Evolutionary conservation across 345 rosid species (phyloP).

Genomic region (Moringa oleifera): DNA sequence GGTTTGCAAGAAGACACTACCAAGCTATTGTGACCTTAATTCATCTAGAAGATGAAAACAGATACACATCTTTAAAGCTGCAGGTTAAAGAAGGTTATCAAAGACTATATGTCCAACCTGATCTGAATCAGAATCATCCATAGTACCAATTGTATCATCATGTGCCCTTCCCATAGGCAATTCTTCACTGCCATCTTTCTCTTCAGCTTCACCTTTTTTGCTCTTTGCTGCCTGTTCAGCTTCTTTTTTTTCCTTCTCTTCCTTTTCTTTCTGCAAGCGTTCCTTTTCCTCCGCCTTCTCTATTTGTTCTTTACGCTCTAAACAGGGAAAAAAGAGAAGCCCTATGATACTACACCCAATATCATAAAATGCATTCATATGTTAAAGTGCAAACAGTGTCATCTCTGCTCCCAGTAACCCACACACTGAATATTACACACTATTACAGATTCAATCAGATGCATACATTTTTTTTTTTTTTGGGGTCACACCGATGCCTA

Average conservation of each 20-base stretch:
- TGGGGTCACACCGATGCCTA: too few relatives aligned
- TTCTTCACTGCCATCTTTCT: slow-evolving; percentile 34
- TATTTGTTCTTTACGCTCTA: slow-evolving; percentile 82
- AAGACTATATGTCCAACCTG: slow-evolving; percentile 42
- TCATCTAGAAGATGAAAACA: not conserved
- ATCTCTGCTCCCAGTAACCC: not conserved
- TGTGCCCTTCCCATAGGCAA: slow-evolving; percentile 16
- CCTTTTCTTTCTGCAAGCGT: slow-evolving; percentile 65
- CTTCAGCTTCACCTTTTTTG: slow-evolving; percentile 30
- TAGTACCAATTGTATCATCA: slow-evolving; percentile 42
- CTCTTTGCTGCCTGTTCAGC: slow-evolving; percentile 53
- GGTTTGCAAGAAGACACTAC: not conserved
- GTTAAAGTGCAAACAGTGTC: not conserved
- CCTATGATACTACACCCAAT: not conserved
- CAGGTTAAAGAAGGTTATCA: not conserved
- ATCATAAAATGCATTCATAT: not conserved
- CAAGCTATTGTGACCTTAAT: not conserved
- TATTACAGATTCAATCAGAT: too few relatives aligned
- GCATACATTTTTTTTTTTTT: too few relatives aligned
- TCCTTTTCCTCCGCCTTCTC: slow-evolving; percentile 84
- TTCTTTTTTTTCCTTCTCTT: slow-evolving; percentile 63
- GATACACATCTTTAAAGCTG: not conserved
- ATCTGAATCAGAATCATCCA: slow-evolving; percentile 45
- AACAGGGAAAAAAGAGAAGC: slow-evolving; percentile 14
- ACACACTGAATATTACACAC: not conserved